Percentiles rank a stretch among this genome's conserved stretches.
These are phyloP conservation scores for Leishmania tarentolae DNA, from an alignment of 208 protist genomes.

Conservation along the genomic window DNA sequence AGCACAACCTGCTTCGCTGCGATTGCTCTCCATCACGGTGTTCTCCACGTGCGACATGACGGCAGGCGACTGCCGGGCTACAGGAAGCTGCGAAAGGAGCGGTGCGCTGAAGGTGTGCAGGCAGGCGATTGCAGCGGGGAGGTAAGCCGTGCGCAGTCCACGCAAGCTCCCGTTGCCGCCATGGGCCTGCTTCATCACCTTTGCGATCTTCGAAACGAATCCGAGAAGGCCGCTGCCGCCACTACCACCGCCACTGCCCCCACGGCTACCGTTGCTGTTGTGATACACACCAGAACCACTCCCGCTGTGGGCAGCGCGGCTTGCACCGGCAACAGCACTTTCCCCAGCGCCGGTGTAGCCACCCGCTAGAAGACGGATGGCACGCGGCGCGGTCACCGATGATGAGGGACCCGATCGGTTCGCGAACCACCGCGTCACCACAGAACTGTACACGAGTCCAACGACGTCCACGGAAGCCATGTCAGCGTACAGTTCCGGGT, in stretches of 20 bases:
- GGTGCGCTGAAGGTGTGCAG: conserved; percentile 19
- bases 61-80: conserved; percentile 2
- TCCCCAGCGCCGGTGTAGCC: neutral
- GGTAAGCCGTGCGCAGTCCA: conserved; percentile 26
- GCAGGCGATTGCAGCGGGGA: conserved; percentile 27
- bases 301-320: neutral
- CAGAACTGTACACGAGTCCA: conserved; percentile 14
- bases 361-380: conserved; percentile 22
- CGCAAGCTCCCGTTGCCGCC: conserved; percentile 6
- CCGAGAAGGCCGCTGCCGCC: conserved; percentile 32
- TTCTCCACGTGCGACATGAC: conserved; percentile 3
- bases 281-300: neutral
- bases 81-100: conserved; percentile 11
- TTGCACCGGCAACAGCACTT: neutral
- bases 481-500: conserved; percentile 57
- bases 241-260: conserved; percentile 9
- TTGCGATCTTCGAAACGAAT: conserved; percentile 70
- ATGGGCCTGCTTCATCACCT: conserved; percentile 42
- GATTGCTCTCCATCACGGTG: neutral
- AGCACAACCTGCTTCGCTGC: neutral
- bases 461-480: conserved; percentile 21
- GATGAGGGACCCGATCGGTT: neutral
- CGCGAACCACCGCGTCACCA: conserved; percentile 25
- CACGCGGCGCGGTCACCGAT: neutral
- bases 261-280: neutral